Evolutionary conservation across 2,329 filamentous ascomycete species (phyloP).

Genomic region (Drechslerella stenobrocha): DNA sequence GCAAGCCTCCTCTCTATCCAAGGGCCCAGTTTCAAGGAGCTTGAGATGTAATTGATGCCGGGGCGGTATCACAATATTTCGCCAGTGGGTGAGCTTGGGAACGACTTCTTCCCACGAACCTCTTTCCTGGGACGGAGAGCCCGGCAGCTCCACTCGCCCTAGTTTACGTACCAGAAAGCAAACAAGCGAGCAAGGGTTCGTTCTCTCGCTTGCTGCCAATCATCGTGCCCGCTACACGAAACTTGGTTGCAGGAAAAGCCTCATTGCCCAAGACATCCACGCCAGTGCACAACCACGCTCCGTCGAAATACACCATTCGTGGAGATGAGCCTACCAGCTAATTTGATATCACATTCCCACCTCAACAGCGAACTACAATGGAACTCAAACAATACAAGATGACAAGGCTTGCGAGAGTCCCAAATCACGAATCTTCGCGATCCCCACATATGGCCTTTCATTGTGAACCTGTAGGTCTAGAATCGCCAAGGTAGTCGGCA

Average conservation of each 20-base stretch:
- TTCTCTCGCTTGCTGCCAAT: slow-evolving; percentile 41
- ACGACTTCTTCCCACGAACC: slow-evolving; percentile 21
- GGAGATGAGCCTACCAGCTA: slow-evolving; percentile 28
- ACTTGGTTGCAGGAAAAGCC: slow-evolving; percentile 11
- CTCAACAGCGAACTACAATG: background rate
- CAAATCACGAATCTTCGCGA: no score
- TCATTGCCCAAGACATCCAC: slow-evolving; percentile 16
- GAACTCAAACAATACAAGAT: background rate
- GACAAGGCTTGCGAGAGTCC: no score
- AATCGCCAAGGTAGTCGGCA: background rate
- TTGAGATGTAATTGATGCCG: slow-evolving; percentile 10
- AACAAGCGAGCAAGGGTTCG: slow-evolving; percentile 15
- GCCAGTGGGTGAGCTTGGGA: slow-evolving; percentile 6
- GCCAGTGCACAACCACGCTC: slow-evolving; percentile 1
- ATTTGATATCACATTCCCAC: slow-evolving; percentile 31
- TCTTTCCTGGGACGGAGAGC: slow-evolving; percentile 24
- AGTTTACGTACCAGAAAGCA: slow-evolving; percentile 31
- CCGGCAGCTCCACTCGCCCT: slow-evolving; percentile 27
- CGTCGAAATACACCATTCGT: slow-evolving; percentile 33
- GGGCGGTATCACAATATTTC: no score
- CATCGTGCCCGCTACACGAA: slow-evolving; percentile 7
- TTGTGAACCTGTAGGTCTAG: background rate
- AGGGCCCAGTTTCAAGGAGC: slow-evolving; percentile 11
- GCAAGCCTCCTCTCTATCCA: slow-evolving; percentile 3
- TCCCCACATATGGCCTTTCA: background rate